Conservation (phyloP, 305 asterid species). For the Fraxinus sp. region DNA sequence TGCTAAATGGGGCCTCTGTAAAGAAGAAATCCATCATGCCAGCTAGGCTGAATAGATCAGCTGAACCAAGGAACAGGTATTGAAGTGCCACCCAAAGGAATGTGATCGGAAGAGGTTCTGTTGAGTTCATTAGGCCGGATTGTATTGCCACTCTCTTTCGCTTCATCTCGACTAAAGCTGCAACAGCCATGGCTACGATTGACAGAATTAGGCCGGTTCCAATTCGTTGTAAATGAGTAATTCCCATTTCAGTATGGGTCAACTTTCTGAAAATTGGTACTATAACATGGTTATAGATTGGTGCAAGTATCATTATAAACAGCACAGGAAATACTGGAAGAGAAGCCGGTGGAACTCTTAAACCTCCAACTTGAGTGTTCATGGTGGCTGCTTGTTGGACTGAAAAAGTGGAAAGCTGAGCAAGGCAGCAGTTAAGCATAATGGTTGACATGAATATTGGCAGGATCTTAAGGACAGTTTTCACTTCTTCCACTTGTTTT, state of each 20-base stretch:
- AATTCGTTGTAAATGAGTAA: slow-evolving; percentile 65
- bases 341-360: slow-evolving; percentile 73
- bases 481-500: slow-evolving; percentile 63
- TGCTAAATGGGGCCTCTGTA: slow-evolving; percentile 77
- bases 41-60: slow-evolving; percentile 87
- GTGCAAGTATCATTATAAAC: slow-evolving; percentile 70
- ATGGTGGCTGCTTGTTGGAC: slow-evolving; percentile 90
- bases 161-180: slow-evolving; percentile 70
- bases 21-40: slow-evolving; percentile 93
- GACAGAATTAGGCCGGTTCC: slow-evolving; percentile 71
- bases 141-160: slow-evolving; percentile 50
- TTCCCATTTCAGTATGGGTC: slow-evolving; percentile 66
- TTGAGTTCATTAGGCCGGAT: slow-evolving; percentile 51
- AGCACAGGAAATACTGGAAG: slow-evolving; percentile 77
- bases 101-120: slow-evolving; percentile 63
- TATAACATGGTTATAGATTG: slow-evolving; percentile 57
- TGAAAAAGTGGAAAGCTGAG: slow-evolving; percentile 91
- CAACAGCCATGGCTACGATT: slow-evolving; percentile 68
- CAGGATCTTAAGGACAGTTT: slow-evolving; percentile 56
- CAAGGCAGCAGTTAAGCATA: slow-evolving; percentile 89
- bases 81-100: slow-evolving; percentile 84
- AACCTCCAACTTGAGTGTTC: slow-evolving; percentile 63
- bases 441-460: slow-evolving; percentile 79
- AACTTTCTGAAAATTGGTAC: slow-evolving; percentile 56
- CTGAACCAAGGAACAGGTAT: slow-evolving; percentile 80